A percentile compares a stretch with the other conserved stretches of the same genome.
These are phyloP conservation scores for Calonectria montana DNA, from an alignment of 2,329 filamentous ascomycete genomes.

Conservation along the genomic window DNA sequence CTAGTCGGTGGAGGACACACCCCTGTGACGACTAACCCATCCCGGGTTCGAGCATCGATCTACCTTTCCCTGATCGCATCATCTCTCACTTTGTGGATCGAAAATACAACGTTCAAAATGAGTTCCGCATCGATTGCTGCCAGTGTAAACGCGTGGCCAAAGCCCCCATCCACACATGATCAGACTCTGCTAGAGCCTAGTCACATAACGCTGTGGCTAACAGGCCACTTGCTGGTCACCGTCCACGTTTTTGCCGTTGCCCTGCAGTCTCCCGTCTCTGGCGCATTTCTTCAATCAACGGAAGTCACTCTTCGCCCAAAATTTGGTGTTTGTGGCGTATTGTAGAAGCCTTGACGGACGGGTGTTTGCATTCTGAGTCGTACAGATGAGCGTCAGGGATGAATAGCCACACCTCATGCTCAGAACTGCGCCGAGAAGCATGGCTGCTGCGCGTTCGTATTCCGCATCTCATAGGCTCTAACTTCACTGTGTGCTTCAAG, in stretches of 20 bases:
- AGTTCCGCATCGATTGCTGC: neutral
- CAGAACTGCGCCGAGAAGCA: slow-evolving; percentile 32
- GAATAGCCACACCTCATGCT: slow-evolving; percentile 34
- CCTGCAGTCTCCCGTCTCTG: slow-evolving; percentile 44
- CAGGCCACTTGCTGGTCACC: slow-evolving; percentile 21
- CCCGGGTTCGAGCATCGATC: neutral
- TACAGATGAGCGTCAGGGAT: slow-evolving; percentile 31
- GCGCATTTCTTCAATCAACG: slow-evolving; percentile 40
- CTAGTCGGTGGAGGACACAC: slow-evolving; percentile 18
- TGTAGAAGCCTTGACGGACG: slow-evolving; percentile 58
- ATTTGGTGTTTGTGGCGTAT: slow-evolving; percentile 60
- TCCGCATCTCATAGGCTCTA: slow-evolving; percentile 22
- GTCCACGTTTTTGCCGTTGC: slow-evolving; percentile 29
- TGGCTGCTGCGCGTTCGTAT: slow-evolving; percentile 25
- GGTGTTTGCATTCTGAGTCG: slow-evolving; percentile 62
- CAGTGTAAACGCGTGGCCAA: neutral
- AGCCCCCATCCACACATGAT: neutral
- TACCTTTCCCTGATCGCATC: neutral
- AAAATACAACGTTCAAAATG: neutral
- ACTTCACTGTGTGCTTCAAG: slow-evolving; percentile 25
- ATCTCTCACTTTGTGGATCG: neutral
- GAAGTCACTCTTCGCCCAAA: slow-evolving; percentile 48
- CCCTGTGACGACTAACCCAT: slow-evolving; percentile 3
- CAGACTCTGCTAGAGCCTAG: neutral
- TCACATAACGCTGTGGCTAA: neutral